Conservation (phyloP, 2,329 filamentous ascomycete genomes). For the Beauveria varroae region DNA sequence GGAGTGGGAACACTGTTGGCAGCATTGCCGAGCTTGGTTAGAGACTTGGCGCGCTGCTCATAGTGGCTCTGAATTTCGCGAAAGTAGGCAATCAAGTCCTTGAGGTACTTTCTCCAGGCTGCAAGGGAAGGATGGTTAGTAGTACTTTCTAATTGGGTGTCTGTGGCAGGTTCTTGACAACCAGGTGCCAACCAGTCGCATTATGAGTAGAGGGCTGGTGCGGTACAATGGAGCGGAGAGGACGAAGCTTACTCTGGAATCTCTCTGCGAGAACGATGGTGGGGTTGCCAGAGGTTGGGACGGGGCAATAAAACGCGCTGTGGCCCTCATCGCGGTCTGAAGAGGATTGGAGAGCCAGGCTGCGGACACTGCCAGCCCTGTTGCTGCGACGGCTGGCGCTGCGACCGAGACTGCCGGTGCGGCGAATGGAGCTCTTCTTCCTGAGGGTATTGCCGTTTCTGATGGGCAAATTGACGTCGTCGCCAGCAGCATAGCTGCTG, state of each 20-base stretch:
- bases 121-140: slow-evolving; percentile 10
- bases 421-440: slow-evolving; percentile 76
- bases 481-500: slow-evolving; percentile 44
- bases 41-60: slow-evolving; percentile 73
- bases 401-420: slow-evolving; percentile 66
- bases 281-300: slow-evolving; percentile 79
- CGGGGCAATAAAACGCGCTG: slow-evolving; percentile 82
- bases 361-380: slow-evolving; percentile 79
- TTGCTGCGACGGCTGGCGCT: slow-evolving; percentile 74
- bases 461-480: slow-evolving; percentile 35
- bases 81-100: slow-evolving; percentile 90
- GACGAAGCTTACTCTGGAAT: slow-evolving; percentile 65
- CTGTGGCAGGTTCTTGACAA: neutral
- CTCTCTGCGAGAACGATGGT: slow-evolving; percentile 81
- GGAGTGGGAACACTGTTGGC: slow-evolving; percentile 75
- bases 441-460: slow-evolving; percentile 64
- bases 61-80: slow-evolving; percentile 86
- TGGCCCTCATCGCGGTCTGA: slow-evolving; percentile 63
- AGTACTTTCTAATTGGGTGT: neutral
- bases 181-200: neutral
- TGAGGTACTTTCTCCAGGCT: slow-evolving; percentile 94
- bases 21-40: slow-evolving; percentile 75
- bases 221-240: neutral
- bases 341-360: slow-evolving; percentile 63
- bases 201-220: neutral